A percentile compares a stretch with the other conserved stretches of the same genome.
Conservation (phyloP, 2,329 filamentous ascomycete species). For the Talaromyces sp. region DNA sequence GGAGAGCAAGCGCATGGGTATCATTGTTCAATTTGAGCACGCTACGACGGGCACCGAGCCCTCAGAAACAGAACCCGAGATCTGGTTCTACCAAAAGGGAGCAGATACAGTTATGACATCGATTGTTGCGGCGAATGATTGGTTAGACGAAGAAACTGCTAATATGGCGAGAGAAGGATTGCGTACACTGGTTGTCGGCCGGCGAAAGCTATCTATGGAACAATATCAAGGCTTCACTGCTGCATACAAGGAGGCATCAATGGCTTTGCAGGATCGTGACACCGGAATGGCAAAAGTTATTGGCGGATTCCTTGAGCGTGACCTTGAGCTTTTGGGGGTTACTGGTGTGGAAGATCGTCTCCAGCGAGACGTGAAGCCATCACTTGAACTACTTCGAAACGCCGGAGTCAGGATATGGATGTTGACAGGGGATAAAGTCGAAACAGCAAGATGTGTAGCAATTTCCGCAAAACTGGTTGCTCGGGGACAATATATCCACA, state of each 20-base stretch:
- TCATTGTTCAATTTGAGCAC: slow-evolving; percentile 80
- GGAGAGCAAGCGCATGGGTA: slow-evolving; percentile 96
- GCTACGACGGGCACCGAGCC: slow-evolving; percentile 47
- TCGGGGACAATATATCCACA: slow-evolving; percentile 92
- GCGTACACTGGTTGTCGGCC: slow-evolving; percentile 88
- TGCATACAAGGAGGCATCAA: slow-evolving; percentile 70
- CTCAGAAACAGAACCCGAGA: slow-evolving; percentile 61
- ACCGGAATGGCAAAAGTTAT: slow-evolving; percentile 74
- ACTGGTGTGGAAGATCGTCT: slow-evolving; percentile 97
- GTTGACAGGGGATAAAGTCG: slow-evolving; percentile 97
- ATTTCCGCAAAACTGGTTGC: slow-evolving; percentile 92
- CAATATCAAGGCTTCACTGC: slow-evolving; percentile 76
- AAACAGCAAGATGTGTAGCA: slow-evolving; percentile 93
- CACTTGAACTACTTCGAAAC: slow-evolving; percentile 88
- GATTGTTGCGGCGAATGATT: slow-evolving; percentile 93
- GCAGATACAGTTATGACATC: slow-evolving; percentile 97
- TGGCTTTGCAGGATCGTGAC: slow-evolving; percentile 76
- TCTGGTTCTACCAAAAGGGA: slow-evolving; percentile 98
- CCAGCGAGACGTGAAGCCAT: slow-evolving; percentile 91
- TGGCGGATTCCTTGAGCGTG: slow-evolving; percentile 73
- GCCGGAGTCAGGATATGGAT: slow-evolving; percentile 99
- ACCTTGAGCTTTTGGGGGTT: slow-evolving; percentile 90
- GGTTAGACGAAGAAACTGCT: slow-evolving; percentile 97
- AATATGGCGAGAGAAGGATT: slow-evolving; percentile 98
- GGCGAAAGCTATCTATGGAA: slow-evolving; percentile 71